Conservation (phyloP, 2,329 filamentous ascomycete genomes). For the Calonectria ilicicola region DNA sequence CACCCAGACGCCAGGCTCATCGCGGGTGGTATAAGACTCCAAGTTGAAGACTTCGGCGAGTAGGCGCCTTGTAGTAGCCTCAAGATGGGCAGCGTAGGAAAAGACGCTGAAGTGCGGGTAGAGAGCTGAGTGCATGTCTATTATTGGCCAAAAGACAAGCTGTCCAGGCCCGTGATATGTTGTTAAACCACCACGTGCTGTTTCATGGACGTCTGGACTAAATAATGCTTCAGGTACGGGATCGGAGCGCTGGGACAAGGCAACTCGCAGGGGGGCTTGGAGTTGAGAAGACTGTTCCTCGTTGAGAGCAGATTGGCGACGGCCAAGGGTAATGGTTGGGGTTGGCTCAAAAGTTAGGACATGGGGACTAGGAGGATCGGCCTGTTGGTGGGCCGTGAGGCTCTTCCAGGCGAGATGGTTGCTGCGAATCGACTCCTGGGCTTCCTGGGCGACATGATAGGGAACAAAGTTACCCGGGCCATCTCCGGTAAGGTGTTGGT, state of each 20-base stretch:
- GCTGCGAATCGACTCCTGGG: constrained; percentile 50
- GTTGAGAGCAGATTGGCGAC: constrained; percentile 74
- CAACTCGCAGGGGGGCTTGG: constrained; percentile 52
- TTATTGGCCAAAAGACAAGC: constrained; percentile 88
- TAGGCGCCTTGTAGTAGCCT: constrained; percentile 78
- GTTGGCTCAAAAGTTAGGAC: constrained; percentile 86
- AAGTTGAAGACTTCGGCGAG: constrained; percentile 70
- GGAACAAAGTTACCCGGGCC: constrained; percentile 37
- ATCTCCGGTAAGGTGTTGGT: constrained; percentile 45
- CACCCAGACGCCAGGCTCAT: constrained; percentile 90
- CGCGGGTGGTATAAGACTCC: constrained; percentile 68
- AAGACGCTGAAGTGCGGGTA: constrained; percentile 75
- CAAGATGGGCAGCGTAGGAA: constrained; percentile 82
- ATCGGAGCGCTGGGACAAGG: constrained; percentile 28
- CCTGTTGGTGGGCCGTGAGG: constrained; percentile 29
- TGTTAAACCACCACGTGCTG: constrained; percentile 87
- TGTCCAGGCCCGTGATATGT: constrained; percentile 98
- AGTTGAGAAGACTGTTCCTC: constrained; percentile 59
- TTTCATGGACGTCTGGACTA: constrained; percentile 73
- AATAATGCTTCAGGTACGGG: constrained; percentile 49
- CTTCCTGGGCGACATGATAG: constrained; percentile 47
- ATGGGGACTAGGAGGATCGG: constrained; percentile 69
- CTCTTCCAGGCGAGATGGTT: constrained; percentile 51
- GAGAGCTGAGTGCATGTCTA: constrained; percentile 76
- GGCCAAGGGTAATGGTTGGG: constrained; percentile 91